Evolutionary conservation across 306 rosid genomes (phyloP), one percentile per base, ranked within the genome.

Genomic region (Prosopis cineraria): DNA sequence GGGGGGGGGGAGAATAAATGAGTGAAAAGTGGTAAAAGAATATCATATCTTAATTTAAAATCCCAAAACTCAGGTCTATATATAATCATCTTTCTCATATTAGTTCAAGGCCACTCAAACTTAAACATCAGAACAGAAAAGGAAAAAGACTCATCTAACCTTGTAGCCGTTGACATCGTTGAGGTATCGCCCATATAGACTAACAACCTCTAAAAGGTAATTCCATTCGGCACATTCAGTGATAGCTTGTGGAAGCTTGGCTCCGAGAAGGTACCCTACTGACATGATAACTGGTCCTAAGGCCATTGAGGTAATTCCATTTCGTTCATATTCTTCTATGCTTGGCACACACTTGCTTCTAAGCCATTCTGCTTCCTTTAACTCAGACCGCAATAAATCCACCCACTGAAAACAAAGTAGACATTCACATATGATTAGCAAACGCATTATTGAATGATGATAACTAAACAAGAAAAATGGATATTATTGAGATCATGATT

Each of bases 341-440:
- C 82, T 60, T 63, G 93, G 90, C 41, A 72, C 83, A 1, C 53
- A 41, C 80, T 86, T 75, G 77, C 80, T 17, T 52, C 68, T 84
- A 76, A 30, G 14, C 90, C 93, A 84, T 68, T 84, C 74, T 22
- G 87, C 84, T 84, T 89, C 93, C 79, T 65, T 89, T 68, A 70
- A 56, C 86, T 75, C 80, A 33, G 90, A 86, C 73, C 82, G 76
- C 10, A 89, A 68, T 78, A 86, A 73, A 70, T 79, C 80, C 83
- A 82, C 45, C 90, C 90, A 86, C 88, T 88, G 88, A 63, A 81
- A 72, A 3, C 40, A 37, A 6, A n/a, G n/a, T n/a, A n/a, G n/a
- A n/a, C n/a, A n/a, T n/a, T n/a, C n/a, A n/a, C n/a, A n/a, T n/a
- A n/a, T n/a, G n/a, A n/a, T n/a, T n/a, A n/a, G n/a, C n/a, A n/a